Percentiles rank a stretch among this genome's conserved stretches.
Evolutionary conservation across 2,329 filamentous ascomycete species (phyloP).

Genomic region (Xylariales sp.): DNA sequence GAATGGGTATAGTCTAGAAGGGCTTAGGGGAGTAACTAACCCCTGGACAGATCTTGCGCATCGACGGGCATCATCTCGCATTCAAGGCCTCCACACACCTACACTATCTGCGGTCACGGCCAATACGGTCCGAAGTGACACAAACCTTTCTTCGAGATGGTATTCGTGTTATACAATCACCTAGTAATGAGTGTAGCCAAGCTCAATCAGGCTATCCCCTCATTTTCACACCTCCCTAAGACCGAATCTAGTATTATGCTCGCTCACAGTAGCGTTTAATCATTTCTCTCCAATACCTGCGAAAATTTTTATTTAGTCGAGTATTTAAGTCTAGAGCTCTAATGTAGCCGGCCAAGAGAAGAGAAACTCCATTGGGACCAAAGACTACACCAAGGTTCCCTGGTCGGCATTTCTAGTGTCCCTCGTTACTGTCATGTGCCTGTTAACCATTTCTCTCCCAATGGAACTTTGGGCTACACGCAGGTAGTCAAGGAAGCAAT

Average conservation of each 20-base stretch:
- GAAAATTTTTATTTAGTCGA: no score
- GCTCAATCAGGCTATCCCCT: background rate
- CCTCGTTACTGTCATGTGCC: constrained; percentile 24
- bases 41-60: constrained; percentile 7
- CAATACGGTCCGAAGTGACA: background rate
- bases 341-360: background rate
- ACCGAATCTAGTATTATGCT: background rate
- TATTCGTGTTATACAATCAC: background rate
- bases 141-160: background rate
- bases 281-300: background rate
- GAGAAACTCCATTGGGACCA: background rate
- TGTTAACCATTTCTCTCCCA: background rate
- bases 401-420: background rate
- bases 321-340: background rate
- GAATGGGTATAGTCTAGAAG: background rate
- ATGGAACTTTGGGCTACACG: background rate
- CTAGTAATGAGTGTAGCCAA: background rate
- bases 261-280: background rate
- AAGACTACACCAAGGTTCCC: background rate
- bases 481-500: background rate
- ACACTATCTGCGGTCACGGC: background rate
- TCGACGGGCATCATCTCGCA: constrained; percentile 7
- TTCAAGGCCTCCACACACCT: background rate
- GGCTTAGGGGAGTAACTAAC: background rate
- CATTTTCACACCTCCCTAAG: background rate